Evolutionary conservation across 2,329 filamentous ascomycete genomes (phyloP).

Genomic region (Trichoderma endophyticum): DNA sequence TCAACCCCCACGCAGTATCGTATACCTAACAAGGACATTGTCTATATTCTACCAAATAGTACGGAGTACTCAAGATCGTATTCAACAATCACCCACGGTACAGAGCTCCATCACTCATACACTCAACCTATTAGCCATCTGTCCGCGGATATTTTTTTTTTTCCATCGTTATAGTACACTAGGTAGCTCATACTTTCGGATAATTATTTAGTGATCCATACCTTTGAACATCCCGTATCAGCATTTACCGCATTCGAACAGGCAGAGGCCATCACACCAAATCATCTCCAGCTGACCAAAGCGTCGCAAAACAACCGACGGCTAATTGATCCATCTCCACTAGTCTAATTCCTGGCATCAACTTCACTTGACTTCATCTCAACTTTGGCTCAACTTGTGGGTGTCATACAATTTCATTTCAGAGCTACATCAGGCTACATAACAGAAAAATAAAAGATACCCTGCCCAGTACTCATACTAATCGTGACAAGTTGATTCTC

Average conservation of each 20-base stretch:
- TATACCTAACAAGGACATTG: too few species aligned
- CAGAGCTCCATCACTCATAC: not conserved
- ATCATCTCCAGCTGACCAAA: not conserved
- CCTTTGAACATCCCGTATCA: not conserved
- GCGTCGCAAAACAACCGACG: not conserved
- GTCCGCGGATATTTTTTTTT: not conserved
- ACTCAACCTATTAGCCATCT: not conserved
- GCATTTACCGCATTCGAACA: not conserved
- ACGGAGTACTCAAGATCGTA: too few species aligned
- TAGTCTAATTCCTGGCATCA: not conserved
- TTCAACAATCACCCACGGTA: not conserved
- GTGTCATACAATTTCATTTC: constrained; percentile 12
- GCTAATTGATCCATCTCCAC: not conserved
- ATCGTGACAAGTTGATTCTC: constrained; percentile 13
- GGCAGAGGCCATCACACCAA: not conserved
- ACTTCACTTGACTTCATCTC: not conserved
- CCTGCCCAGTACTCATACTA: constrained; percentile 5
- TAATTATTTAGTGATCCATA: not conserved
- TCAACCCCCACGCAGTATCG: too few species aligned
- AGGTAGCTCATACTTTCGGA: not conserved
- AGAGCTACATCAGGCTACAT: constrained; percentile 14
- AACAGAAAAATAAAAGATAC: not conserved
- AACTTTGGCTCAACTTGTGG: not conserved
- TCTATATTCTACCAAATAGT: too few species aligned
- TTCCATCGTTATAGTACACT: not conserved